Conservation (phyloP, 2,329 filamentous ascomycete genomes). For the Colletotrichum sp. region DNA sequence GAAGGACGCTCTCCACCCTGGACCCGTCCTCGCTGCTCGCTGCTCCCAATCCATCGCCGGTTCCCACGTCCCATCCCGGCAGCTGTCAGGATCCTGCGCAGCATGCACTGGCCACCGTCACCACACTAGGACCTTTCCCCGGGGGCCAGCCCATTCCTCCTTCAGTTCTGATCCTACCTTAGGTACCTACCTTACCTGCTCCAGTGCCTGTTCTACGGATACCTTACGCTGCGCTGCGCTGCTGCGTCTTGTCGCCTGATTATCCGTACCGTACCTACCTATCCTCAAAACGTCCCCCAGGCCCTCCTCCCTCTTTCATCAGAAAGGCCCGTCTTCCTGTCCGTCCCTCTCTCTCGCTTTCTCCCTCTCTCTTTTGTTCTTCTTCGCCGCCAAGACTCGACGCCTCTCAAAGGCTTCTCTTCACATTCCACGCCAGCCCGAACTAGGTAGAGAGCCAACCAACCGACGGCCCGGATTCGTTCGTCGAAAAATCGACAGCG, state of each 20-base stretch:
- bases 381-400: background rate
- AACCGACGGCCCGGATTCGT: background rate
- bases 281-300: conserved; percentile 14
- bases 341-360: background rate
- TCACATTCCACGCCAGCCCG: background rate
- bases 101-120: conserved; percentile 15
- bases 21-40: background rate
- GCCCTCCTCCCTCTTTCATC: background rate
- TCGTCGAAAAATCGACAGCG: background rate
- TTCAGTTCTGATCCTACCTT: conserved; percentile 16
- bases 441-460: background rate
- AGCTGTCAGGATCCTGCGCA: conserved; percentile 14
- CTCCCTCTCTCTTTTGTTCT: background rate
- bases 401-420: background rate
- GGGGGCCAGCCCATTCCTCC: conserved; percentile 14
- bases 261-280: background rate
- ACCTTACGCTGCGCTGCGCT: background rate
- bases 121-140: conserved; percentile 12
- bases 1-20: background rate
- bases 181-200: background rate
- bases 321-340: background rate
- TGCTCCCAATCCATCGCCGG: background rate
- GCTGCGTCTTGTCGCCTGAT: conserved; percentile 5
- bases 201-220: background rate
- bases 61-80: conserved; percentile 8